Conservation (phyloP, 208 protist species). For the Perkinsela sp. region DNA sequence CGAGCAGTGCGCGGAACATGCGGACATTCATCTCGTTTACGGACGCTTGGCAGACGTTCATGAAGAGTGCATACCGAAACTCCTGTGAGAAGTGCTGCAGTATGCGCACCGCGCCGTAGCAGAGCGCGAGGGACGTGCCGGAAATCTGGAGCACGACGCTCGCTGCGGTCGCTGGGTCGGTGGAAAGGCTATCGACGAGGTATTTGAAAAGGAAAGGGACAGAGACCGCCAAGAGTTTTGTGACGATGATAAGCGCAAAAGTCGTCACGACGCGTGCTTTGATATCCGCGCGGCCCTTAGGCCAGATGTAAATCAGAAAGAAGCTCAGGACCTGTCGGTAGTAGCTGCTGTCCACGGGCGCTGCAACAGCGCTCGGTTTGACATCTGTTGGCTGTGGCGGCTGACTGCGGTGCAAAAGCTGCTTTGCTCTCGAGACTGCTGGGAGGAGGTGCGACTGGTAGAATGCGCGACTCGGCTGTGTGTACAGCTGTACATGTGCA, state of each 20-base stretch:
- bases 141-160: background rate
- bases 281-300: slow-evolving; percentile 19
- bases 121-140: background rate
- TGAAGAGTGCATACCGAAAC: slow-evolving; percentile 58
- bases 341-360: background rate
- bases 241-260: slow-evolving; percentile 28
- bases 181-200: slow-evolving; percentile 43
- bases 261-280: slow-evolving; percentile 30
- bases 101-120: background rate
- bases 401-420: too few relatives aligned
- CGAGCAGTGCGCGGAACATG: slow-evolving; percentile 55
- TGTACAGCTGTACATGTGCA: too few relatives aligned
- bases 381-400: too few relatives aligned
- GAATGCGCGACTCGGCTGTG: too few relatives aligned
- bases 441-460: too few relatives aligned
- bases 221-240: slow-evolving; percentile 47
- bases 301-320: slow-evolving; percentile 41
- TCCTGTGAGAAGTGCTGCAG: slow-evolving; percentile 26
- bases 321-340: background rate
- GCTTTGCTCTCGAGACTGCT: too few relatives aligned
- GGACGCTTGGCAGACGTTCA: slow-evolving; percentile 43
- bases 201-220: slow-evolving; percentile 67
- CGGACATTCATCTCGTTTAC: slow-evolving; percentile 47
- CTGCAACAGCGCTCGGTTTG: too few relatives aligned
- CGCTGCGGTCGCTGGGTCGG: slow-evolving; percentile 2